phyloP scores from a whole-genome alignment of 805 yeast genomes.

The Yamadazyma paraphyllophila region DNA sequence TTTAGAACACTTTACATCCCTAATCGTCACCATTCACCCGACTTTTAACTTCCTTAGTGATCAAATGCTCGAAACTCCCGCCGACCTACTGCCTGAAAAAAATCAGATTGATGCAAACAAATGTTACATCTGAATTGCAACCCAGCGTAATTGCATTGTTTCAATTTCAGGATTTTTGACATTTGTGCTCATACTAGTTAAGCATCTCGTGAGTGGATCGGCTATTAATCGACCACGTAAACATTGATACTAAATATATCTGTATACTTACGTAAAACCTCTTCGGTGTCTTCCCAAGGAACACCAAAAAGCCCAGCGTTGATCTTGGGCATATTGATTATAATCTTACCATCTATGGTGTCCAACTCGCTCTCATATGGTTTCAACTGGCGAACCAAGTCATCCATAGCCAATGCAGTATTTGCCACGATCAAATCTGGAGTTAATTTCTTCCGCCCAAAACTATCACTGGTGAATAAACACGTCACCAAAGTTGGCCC shows the following conservation, averaged over 20 bases:
- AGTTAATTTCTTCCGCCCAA: constrained; percentile 43
- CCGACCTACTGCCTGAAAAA: no score
- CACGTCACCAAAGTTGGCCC: constrained; percentile 45
- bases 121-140: no score
- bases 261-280: constrained; percentile 32
- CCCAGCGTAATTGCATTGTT: no score
- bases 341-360: constrained; percentile 15
- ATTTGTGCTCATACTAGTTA: no score
- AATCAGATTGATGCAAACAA: no score
- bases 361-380: constrained; percentile 4
- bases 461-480: constrained; percentile 62
- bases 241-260: constrained; percentile 41
- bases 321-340: constrained; percentile 68
- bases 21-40: no score
- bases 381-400: constrained; percentile 41
- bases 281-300: constrained; percentile 74
- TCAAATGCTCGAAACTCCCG: no score
- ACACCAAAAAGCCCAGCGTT: constrained; percentile 79
- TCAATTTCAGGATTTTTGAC: no score
- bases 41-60: no score
- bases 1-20: no score
- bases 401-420: constrained; percentile 51
- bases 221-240: constrained; percentile 27
- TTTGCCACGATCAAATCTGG: constrained; percentile 46
- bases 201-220: no score